Evolutionary conservation across 768 basidiomycete species (phyloP), one percentile per base, ranked within the genome.

Genomic region (Calocybe gangraenosa): DNA sequence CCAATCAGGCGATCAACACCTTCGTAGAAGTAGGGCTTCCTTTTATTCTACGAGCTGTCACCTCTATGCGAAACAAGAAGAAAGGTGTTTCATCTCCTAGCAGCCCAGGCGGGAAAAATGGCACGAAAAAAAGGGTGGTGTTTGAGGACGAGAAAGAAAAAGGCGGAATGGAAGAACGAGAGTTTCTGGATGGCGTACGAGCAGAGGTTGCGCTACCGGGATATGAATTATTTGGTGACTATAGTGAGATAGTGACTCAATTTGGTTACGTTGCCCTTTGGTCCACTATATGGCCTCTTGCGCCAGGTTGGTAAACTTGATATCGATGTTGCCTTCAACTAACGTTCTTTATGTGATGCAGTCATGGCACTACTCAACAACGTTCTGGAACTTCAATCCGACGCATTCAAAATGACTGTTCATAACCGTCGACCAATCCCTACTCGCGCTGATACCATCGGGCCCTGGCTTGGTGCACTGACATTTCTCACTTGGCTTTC

Each of bases 241-340:
- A 95, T 64, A 82, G 81, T 57, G 96, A 99, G 68, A 97, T 99
- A 94, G 89, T 89, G 13, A 86, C 87, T 7, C 92, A 94, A 58
- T 96, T 95, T 61, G 94, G 95, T 0, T 93, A 95, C 59, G 82
- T 97, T 22, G 82, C 81, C 7, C 70, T 97, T 17, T 98, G 93
- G 92, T 88, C 84, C 37, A 84, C 90, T 22, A 90, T 94, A 47
- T 98, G 93, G 92, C 92, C 94, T 2, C 70, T 98, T 14, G 87
- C 92, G 2, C 83, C 92, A 19, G 73, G 84, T 85, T 44, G 31
- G 77, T 60, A 30, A 14, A 14, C 14, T 7, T 14, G 7, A 35
- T 18, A n/a, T 18, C n/a, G 13, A 14, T 4, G 34, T 35, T 35
- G 14, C n/a, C 13, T 5, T 7, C 17, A 6, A 7, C 14, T 35